Conservation (phyloP, 345 rosid genomes). For the Fremontodendron californicum region DNA sequence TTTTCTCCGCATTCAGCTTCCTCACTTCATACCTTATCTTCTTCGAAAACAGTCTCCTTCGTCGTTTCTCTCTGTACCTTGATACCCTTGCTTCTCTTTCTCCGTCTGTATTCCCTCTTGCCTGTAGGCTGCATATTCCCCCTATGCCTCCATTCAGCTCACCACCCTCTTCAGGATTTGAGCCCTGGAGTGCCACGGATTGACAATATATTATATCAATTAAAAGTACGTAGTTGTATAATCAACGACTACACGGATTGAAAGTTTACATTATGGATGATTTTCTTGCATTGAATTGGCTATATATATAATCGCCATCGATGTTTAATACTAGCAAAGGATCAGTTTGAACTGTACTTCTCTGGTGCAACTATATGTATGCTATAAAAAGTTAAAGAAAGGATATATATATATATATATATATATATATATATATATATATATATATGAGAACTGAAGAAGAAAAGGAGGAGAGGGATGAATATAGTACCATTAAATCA, state of each 20-base stretch:
- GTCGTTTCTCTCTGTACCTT: slow-evolving; percentile 58
- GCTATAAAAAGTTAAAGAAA: not conserved
- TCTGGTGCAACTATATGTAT: not conserved
- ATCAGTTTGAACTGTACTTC: not conserved
- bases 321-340: not conserved
- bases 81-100: slow-evolving; percentile 56
- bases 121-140: slow-evolving; percentile 11
- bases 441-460: not conserved
- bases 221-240: too few relatives aligned
- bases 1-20: slow-evolving; percentile 64
- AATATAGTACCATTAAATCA: slow-evolving; percentile 4
- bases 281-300: not conserved
- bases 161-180: slow-evolving; percentile 7
- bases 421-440: too few relatives aligned
- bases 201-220: not conserved
- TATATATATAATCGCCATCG: too few relatives aligned
- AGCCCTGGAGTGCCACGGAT: slow-evolving; percentile 16
- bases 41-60: slow-evolving; percentile 58
- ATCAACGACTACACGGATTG: not conserved
- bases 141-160: slow-evolving; percentile 10
- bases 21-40: slow-evolving; percentile 72
- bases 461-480: not conserved
- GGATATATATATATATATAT: not conserved
- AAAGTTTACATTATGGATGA: not conserved
- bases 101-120: slow-evolving; percentile 18